phyloP scores from a whole-genome alignment of 2,329 filamentous ascomycete genomes.

The Ophiobolus disseminans region DNA sequence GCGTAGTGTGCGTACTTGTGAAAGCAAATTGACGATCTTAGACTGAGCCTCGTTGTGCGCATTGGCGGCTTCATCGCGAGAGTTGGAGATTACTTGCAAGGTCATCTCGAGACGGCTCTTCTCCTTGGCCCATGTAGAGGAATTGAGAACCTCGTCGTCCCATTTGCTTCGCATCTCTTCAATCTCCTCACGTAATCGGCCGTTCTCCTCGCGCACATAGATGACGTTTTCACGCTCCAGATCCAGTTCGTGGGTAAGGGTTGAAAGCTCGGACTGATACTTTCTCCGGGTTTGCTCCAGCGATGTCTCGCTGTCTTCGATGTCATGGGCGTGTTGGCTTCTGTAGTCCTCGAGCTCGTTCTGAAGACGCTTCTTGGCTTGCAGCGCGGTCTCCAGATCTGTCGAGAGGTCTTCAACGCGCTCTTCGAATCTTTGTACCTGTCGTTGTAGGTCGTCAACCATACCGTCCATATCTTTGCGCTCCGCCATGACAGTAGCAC shows the following conservation, averaged over 20 bases:
- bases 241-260: slow-evolving; percentile 89
- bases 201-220: slow-evolving; percentile 82
- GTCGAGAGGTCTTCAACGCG: slow-evolving; percentile 89
- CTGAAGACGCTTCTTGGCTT: slow-evolving; percentile 92
- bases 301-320: slow-evolving; percentile 94
- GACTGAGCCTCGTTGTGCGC: slow-evolving; percentile 95
- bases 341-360: slow-evolving; percentile 98
- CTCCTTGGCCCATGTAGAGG: slow-evolving; percentile 97
- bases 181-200: slow-evolving; percentile 89
- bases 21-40: slow-evolving; percentile 88
- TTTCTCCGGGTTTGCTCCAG: slow-evolving; percentile 98
- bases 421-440: slow-evolving; percentile 89
- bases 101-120: slow-evolving; percentile 91
- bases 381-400: slow-evolving; percentile 82
- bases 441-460: slow-evolving; percentile 88
- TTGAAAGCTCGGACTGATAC: slow-evolving; percentile 91
- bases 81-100: slow-evolving; percentile 84
- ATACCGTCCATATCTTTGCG: slow-evolving; percentile 86
- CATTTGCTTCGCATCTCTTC: slow-evolving; percentile 95
- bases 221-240: slow-evolving; percentile 89
- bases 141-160: slow-evolving; percentile 98
- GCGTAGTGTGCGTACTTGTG: slow-evolving; percentile 84
- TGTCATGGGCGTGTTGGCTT: slow-evolving; percentile 91
- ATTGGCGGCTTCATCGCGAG: slow-evolving; percentile 89
- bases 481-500: slow-evolving; percentile 87